Base-by-base conservation (phyloP, 768 basidiomycete genomes). In the Mycena floridula region DNA sequence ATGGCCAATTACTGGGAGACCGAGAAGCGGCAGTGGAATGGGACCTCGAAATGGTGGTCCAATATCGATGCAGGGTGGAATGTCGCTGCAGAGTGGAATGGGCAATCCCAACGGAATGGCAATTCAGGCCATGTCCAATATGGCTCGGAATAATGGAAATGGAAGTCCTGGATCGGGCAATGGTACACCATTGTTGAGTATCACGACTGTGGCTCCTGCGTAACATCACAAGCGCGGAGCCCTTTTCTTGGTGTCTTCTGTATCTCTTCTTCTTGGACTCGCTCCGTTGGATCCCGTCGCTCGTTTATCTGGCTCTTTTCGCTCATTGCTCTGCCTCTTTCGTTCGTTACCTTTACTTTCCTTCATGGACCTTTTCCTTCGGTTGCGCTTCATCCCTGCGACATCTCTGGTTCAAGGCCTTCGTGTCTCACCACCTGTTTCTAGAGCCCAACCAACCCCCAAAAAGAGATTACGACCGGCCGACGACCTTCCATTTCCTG, bases 1-100 rank as follows among this genome's bases (percentile, higher is more conserved):
- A 25, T 55, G 56, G 30, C 54, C 55, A 44, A 55, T 55, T 40
- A 50, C 56, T 27, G 70, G 69, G 11, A 48, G 74, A 24, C 76
- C 76, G 41, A 63, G 76, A 53, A 78, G 76, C 47, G 76, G 76
- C 27, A 76, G 74, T 50, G 73, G 73, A 18, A 52, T 76, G 50
- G 63, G 23, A 16, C 16, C 28, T 20, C 24, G 40, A 8, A 20
- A 42, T 41, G 25, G 28, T 22, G 41, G 28, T 27, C 38, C 25
- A 39, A 12, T 35, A 18, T 35, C 18, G 32, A 3, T 18, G 32
- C 32, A 35, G 13, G 15, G 18, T 15, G 15, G 18, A 7, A 13
- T 8, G 37, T 20, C 13, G 38, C 38, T 13, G 38, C n/a, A 13
- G 38, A 16, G 18, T 15, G 3, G 13, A 3, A 39, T 16, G 13